Percentiles rank a stretch among this genome's conserved stretches.
These are phyloP conservation scores for Plasmodium falciparum DNA, from an alignment of 169 alveolate genomes.

Conservation along the genomic window DNA sequence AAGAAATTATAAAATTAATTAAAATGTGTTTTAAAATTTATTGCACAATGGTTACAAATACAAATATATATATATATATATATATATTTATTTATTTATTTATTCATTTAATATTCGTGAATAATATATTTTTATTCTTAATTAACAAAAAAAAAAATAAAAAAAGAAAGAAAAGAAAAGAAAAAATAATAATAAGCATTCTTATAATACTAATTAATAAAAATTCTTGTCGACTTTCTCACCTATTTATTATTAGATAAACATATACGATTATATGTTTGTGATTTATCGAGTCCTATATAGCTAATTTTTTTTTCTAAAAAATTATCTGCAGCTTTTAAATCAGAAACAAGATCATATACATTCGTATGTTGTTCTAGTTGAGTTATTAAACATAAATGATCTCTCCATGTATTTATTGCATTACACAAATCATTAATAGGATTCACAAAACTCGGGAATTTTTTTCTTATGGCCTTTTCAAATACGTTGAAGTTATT, in stretches of 20 bases:
- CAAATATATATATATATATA: too few relatives aligned
- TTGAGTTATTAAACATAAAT: constrained; percentile 48
- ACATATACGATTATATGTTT: constrained; percentile 55
- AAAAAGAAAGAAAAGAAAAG: neutral
- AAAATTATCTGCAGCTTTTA: constrained; percentile 70
- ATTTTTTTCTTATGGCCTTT: constrained; percentile 63
- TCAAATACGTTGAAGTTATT: constrained; percentile 67
- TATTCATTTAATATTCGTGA: too few relatives aligned
- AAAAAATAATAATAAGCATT: neutral
- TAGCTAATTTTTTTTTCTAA: constrained; percentile 71
- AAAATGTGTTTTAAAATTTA: too few relatives aligned
- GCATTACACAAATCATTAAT: constrained; percentile 67
- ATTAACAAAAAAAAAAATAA: neutral
- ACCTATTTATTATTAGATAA: constrained; percentile 18
- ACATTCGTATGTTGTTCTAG: constrained; percentile 75
- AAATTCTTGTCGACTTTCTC: neutral
- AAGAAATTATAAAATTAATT: too few relatives aligned
- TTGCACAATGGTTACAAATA: too few relatives aligned
- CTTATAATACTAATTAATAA: neutral
- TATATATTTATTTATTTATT: too few relatives aligned
- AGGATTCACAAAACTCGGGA: constrained; percentile 69
- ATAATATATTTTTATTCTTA: neutral
- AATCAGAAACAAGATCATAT: constrained; percentile 67
- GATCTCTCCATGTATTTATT: constrained; percentile 75
- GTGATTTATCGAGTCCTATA: constrained; percentile 67